These are phyloP conservation scores for Copromyces sp. DNA, from an alignment of 495 filamentous ascomycete genomes.

Conservation along the genomic window DNA sequence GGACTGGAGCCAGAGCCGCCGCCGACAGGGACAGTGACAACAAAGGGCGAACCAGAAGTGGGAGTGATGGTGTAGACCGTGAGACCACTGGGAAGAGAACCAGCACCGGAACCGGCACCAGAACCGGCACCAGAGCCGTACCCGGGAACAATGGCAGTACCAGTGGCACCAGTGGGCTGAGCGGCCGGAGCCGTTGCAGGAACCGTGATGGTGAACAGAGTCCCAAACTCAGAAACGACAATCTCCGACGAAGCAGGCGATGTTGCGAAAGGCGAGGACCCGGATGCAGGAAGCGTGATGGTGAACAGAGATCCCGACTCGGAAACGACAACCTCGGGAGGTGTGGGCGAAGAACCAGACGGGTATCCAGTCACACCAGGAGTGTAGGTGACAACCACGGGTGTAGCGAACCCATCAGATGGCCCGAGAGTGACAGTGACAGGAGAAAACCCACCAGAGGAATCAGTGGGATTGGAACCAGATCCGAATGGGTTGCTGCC, in stretches of 20 bases:
- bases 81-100: not conserved
- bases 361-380: not conserved
- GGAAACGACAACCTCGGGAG: not conserved
- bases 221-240: not conserved
- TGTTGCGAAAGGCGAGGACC: not conserved
- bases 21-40: conserved; percentile 5
- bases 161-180: not conserved
- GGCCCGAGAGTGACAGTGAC: conserved; percentile 6
- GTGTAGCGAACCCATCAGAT: not conserved
- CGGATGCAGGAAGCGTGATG: not conserved
- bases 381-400: conserved; percentile 10
- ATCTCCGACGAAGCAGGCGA: not conserved
- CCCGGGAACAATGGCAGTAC: not conserved
- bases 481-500: not conserved
- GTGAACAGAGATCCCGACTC: not conserved
- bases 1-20: not conserved
- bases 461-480: not conserved
- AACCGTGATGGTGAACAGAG: not conserved
- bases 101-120: not conserved
- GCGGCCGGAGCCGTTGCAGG: not conserved
- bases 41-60: conserved; percentile 5
- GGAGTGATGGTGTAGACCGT: conserved; percentile 10
- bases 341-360: not conserved
- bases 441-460: not conserved
- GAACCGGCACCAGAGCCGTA: not conserved